Evolutionary conservation across 176 grass and related monocot genomes (phyloP).

Genomic region (Bonia amplexicaulis): DNA sequence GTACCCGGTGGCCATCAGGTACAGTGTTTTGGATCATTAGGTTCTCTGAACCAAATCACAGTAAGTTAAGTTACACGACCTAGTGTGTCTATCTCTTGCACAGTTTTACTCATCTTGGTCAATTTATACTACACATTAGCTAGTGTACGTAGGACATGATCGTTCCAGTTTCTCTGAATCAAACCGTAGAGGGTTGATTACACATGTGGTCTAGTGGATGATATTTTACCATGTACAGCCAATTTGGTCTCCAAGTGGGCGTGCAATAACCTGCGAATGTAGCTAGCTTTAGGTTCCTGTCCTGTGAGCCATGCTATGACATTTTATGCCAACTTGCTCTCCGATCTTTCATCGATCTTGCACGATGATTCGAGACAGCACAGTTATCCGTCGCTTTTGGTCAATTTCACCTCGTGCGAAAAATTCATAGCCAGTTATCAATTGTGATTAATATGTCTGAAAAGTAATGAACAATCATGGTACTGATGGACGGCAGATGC

Average conservation of each 20-base stretch:
- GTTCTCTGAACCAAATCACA: no score
- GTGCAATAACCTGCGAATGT: not conserved
- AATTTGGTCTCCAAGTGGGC: not conserved
- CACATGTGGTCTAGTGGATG: slow-evolving; percentile 2
- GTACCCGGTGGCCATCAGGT: no score
- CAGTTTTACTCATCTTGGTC: not conserved
- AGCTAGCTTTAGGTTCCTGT: not conserved
- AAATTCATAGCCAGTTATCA: not conserved
- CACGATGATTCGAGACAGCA: not conserved
- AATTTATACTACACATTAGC: not conserved
- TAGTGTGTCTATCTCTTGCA: not conserved
- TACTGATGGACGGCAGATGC: not conserved
- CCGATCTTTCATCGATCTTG: not conserved
- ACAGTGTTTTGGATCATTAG: no score
- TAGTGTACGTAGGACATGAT: not conserved
- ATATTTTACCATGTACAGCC: not conserved
- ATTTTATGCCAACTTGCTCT: slow-evolving; percentile 2
- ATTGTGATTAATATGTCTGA: not conserved
- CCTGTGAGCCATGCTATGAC: not conserved
- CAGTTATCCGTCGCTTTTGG: not conserved
- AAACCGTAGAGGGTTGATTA: not conserved
- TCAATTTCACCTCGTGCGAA: slow-evolving; percentile 2
- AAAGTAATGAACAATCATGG: not conserved
- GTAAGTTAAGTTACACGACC: not conserved
- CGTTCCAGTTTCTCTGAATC: not conserved